Base-by-base conservation (phyloP, 2,329 filamentous ascomycete species). In the Hypocrella siamensis region DNA sequence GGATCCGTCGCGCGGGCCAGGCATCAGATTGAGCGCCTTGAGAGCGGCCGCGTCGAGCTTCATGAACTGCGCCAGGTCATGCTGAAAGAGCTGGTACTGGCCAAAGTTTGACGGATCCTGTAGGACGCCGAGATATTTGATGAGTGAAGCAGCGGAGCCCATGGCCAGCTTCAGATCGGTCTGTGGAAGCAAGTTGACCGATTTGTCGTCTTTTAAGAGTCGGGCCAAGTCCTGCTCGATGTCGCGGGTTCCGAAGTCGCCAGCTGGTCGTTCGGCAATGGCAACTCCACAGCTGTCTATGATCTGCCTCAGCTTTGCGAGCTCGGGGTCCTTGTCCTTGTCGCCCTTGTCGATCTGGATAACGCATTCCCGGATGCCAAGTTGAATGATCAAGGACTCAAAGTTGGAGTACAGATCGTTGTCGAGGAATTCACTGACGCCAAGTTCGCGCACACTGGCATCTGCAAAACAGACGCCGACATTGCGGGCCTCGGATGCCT, bases 341-440 rank as follows among this genome's bases (percentile, higher is more conserved):
- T 81, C 79, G 5, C 68, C 61, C 35, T 73, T 70, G 48, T 96
- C 86, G 15, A 73, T 58, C 45, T 84, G 79, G n/a, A 98, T 58
- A 19, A 98, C 60, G 46, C 86, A 94, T 53, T 98, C 90, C 49
- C 85, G 90, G 15, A 94, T 84, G 5, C 90, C 90, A 3, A 98
- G 72, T 51, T 98, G 92, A 42, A 98, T 98, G 32, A 98, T 71
- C 14, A 98, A 67, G 3, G 86, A 85, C 58, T 98, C 90, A 42
- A 98, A 92, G 53, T 98, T 98, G 32, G 88, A 96, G 60, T 92
- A 98, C 8, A 94, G 66, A 50, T 98, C 90, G 48, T 96, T 98
- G 63, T 98, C 90, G n/a, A 93, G 70, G 42, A 98, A 98, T 51
- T 98, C 92, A 62, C 83, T 93, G 33, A 98, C 85, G 7, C 90